Evolutionary conservation across 371 early-diverging fungal genomes (phyloP), one percentile per base, ranked within the genome.

Genomic region (Mortierella sp.): DNA sequence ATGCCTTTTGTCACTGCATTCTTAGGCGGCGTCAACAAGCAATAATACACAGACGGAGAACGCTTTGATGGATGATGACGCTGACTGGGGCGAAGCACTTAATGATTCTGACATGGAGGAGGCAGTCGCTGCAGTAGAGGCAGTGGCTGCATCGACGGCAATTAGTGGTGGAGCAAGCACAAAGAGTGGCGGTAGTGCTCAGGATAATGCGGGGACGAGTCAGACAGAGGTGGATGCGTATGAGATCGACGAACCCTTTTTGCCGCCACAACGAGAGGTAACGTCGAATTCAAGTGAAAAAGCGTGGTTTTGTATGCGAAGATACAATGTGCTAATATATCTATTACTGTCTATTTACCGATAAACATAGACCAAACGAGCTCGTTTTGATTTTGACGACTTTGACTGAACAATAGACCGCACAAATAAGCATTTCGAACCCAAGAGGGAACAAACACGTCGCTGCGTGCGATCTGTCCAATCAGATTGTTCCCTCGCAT

Each of bases 51-150:
- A 72, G n/a, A 46, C 66, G 17, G 72, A 72, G 44, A 72, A 72
- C 23, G 72, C 72, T 4, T 61, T 61, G 41, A 49, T 72, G 56
- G 67, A 62, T 12, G 67, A 72, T 19, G 72, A 72, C 27, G 58
- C 24, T 4, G 58, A 72, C 23, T 72, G 72, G 72, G 61, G 43
- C 12, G 57, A 19, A 0, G 65, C 56, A 6, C 31, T 72, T n/a
- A 66, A 65, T 19, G 72, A 72, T 14, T n/a, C 66, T 8, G 72
- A 72, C 14, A 66, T 61, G 54, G 72, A 72, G 42, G 72, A 61
- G 21, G 46, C 34, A 0, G 28, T 42, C 26, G 42, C 49, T n/a
- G 27, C 51, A 32, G 8, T 19, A 9, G 44, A 24, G 15, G 41
- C 8, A 31, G 32, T n/a, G 12, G 12, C 44, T 52, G 44, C 21